phyloP scores from a whole-genome alignment of 352 stramenopile species.

The Phytophthora parvispora region DNA sequence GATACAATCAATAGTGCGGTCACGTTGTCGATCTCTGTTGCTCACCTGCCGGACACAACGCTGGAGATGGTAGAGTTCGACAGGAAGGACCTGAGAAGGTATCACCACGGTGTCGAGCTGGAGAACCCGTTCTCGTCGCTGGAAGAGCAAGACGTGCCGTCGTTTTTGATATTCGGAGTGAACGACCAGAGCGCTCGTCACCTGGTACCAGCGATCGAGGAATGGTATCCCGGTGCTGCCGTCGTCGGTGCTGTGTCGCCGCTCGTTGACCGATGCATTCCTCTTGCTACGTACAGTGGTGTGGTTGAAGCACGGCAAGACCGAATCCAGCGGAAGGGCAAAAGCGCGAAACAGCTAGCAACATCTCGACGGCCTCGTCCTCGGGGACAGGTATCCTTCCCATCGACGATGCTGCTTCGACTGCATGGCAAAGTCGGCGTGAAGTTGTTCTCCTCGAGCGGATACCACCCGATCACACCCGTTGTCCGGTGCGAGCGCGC shows the following conservation, averaged over 20 bases:
- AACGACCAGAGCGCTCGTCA: constrained; percentile 59
- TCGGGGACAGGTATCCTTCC: constrained; percentile 31
- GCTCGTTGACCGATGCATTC: constrained; percentile 46
- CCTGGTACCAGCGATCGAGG: constrained; percentile 39
- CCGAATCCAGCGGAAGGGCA: constrained; percentile 14
- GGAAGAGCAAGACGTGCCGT: constrained; percentile 28
- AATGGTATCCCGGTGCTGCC: constrained; percentile 47
- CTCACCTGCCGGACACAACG: constrained; percentile 54
- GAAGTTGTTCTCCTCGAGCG: constrained; percentile 49
- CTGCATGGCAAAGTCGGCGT: constrained; percentile 48
- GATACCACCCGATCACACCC: constrained; percentile 53
- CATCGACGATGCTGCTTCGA: constrained; percentile 56
- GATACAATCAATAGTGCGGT: constrained; percentile 18
- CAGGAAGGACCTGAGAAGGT: constrained; percentile 58
- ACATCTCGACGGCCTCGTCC: constrained; percentile 11
- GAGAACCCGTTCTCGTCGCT: constrained; percentile 43
- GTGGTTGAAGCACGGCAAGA: background rate
- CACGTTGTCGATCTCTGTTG: constrained; percentile 47
- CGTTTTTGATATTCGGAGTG: constrained; percentile 65
- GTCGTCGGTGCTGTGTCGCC: constrained; percentile 58
- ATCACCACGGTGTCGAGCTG: constrained; percentile 35
- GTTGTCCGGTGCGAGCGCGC: constrained; percentile 46
- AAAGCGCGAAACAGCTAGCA: constrained; percentile 9
- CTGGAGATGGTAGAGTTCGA: constrained; percentile 62
- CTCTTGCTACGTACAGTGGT: constrained; percentile 35